Percentiles rank a stretch among this genome's conserved stretches.
Evolutionary conservation across 2,329 filamentous ascomycete genomes (phyloP).

Genomic region (Epicoccum nigrum): DNA sequence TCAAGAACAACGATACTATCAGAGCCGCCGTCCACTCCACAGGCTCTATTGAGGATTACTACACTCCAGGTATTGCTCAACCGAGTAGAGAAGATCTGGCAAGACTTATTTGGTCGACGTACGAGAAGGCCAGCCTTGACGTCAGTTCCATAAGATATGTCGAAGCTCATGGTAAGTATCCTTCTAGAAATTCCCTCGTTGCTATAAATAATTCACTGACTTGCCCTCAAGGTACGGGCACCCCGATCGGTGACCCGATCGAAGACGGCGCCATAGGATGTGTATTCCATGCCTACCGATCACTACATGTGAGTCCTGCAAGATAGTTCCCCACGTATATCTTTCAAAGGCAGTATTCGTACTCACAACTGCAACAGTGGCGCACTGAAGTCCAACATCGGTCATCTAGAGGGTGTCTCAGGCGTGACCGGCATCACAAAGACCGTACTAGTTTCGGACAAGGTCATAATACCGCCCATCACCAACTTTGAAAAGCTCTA

Average conservation of each 20-base stretch:
- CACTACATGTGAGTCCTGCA: no score
- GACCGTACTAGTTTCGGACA: no score
- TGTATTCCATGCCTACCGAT: no score
- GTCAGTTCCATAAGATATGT: slow-evolving; percentile 21
- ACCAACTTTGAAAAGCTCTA: background rate
- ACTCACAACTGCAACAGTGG: no score
- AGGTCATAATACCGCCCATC: no score
- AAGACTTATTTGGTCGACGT: slow-evolving; percentile 37
- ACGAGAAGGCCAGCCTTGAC: slow-evolving; percentile 19
- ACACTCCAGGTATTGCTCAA: slow-evolving; percentile 25
- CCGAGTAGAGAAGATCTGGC: slow-evolving; percentile 54
- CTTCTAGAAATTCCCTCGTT: no score
- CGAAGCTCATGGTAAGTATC: slow-evolving; percentile 40
- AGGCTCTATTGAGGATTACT: slow-evolving; percentile 27
- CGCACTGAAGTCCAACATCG: slow-evolving; percentile 42
- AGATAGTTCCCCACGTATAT: no score
- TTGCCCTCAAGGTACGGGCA: slow-evolving; percentile 48
- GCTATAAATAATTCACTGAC: no score
- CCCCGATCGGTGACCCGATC: slow-evolving; percentile 54
- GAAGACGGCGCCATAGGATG: slow-evolving; percentile 16
- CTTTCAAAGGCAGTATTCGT: no score
- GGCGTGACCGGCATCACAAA: slow-evolving; percentile 14
- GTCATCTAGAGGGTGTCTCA: slow-evolving; percentile 48
- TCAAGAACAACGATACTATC: slow-evolving; percentile 35
- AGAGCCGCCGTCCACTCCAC: slow-evolving; percentile 37